A percentile compares a stretch with the other conserved stretches of the same genome.
Conservation (phyloP, 2,329 filamentous ascomycete genomes). For the Laburnicola sp. region DNA sequence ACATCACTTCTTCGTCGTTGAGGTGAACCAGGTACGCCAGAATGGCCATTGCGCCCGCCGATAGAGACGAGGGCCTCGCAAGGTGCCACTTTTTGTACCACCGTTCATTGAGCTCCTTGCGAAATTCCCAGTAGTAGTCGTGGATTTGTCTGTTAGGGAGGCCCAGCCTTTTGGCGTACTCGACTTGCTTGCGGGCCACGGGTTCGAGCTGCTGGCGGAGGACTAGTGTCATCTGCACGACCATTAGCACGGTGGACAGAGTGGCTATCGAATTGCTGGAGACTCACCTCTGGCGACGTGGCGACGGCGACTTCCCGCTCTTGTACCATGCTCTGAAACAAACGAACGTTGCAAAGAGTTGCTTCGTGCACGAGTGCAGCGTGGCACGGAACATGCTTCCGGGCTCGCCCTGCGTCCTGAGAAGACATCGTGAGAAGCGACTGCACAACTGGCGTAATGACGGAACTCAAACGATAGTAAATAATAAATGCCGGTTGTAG, state of each 20-base stretch:
- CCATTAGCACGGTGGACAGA: too few relatives aligned
- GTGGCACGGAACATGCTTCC: not conserved
- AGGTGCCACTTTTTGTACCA: slow-evolving; percentile 1
- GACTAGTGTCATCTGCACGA: not conserved
- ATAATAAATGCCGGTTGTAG: not conserved
- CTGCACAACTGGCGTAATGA: too few relatives aligned
- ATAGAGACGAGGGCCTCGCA: not conserved
- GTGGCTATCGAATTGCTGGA: not conserved
- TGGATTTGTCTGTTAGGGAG: not conserved
- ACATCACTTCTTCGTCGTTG: not conserved
- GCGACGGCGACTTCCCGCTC: not conserved
- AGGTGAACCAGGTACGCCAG: not conserved
- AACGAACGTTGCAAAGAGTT: slow-evolving; percentile 2
- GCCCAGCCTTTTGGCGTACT: not conserved
- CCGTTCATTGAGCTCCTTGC: not conserved
- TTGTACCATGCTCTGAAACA: not conserved
- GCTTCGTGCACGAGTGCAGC: not conserved
- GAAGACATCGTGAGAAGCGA: too few relatives aligned
- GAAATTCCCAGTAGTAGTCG: not conserved
- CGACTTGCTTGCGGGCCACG: not conserved
- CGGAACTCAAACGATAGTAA: too few relatives aligned
- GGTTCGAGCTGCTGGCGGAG: not conserved
- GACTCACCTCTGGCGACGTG: not conserved
- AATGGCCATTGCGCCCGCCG: not conserved
- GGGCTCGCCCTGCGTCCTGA: not conserved